A percentile compares a stretch with the other conserved stretches of the same genome.
Evolutionary conservation across 2,329 filamentous ascomycete genomes (phyloP).

Genomic region (Aspergillus awamori): DNA sequence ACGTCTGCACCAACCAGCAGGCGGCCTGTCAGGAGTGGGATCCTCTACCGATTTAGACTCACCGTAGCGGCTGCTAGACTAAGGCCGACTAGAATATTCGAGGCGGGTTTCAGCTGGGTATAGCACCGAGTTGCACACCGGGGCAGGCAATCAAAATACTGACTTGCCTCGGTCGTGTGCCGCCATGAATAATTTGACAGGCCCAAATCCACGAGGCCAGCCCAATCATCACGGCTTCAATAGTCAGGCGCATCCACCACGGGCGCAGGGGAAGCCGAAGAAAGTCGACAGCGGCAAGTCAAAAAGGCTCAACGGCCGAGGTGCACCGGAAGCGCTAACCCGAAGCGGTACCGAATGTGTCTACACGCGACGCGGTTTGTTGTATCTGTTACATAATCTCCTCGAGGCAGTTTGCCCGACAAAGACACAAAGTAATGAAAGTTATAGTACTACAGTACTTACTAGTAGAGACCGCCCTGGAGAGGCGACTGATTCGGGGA

Average conservation of each 20-base stretch:
- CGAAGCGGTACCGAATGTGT: not conserved
- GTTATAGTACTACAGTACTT: too few relatives aligned
- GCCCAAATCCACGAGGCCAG: not conserved
- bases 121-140: not conserved
- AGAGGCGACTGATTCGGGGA: conserved; percentile 19
- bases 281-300: conserved; percentile 8
- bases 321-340: conserved; percentile 14
- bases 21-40: not conserved
- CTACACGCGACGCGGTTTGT: not conserved
- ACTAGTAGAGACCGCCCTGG: conserved; percentile 2
- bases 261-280: not conserved
- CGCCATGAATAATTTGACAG: not conserved
- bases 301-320: conserved; percentile 14
- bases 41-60: conserved; percentile 13
- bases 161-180: not conserved
- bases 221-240: not conserved
- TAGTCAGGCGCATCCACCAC: not conserved
- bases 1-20: conserved; percentile 10
- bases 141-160: not conserved
- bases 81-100: conserved; percentile 5
- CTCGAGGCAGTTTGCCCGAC: conserved; percentile 12
- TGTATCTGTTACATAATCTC: conserved; percentile 16
- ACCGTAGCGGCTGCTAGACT: conserved; percentile 4
- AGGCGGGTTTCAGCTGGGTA: not conserved
- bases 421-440: too few relatives aligned